These are phyloP conservation scores for Phyllosticta citriasiana DNA, from an alignment of 2,329 filamentous ascomycete species.

Conservation along the genomic window DNA sequence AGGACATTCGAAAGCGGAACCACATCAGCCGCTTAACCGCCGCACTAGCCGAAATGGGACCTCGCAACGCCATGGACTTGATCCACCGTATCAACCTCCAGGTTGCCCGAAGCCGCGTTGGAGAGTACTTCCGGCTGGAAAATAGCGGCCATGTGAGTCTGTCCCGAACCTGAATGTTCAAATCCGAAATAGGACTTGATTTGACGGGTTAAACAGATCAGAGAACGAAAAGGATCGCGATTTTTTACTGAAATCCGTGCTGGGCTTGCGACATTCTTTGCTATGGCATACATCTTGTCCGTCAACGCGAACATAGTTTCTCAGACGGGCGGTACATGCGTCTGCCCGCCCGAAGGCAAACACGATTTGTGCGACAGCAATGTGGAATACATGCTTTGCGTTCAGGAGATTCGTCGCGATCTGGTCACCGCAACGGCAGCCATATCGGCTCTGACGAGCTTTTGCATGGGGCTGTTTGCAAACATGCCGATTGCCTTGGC, in stretches of 20 bases:
- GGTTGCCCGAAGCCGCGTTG: slow-evolving; percentile 25
- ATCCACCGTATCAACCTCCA: slow-evolving; percentile 24
- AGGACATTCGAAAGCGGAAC: background rate
- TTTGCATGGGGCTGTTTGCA: slow-evolving; percentile 73
- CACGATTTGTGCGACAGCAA: slow-evolving; percentile 46
- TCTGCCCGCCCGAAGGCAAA: slow-evolving; percentile 47
- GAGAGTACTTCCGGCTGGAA: slow-evolving; percentile 59
- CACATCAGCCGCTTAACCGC: background rate
- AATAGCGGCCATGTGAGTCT: slow-evolving; percentile 68
- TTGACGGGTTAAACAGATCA: slow-evolving; percentile 37
- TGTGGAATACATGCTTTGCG: slow-evolving; percentile 54
- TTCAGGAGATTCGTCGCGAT: slow-evolving; percentile 58
- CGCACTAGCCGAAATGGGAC: background rate
- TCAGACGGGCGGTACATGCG: slow-evolving; percentile 64
- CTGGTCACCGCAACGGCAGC: slow-evolving; percentile 77
- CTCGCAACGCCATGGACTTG: slow-evolving; percentile 13
- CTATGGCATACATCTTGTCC: slow-evolving; percentile 51
- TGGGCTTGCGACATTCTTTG: slow-evolving; percentile 59
- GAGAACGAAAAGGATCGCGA: slow-evolving; percentile 61
- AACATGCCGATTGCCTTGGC: slow-evolving; percentile 69
- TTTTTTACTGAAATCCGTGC: slow-evolving; percentile 81
- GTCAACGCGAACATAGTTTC: slow-evolving; percentile 61
- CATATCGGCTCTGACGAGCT: slow-evolving; percentile 68
- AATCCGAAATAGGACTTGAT: slow-evolving; percentile 11
- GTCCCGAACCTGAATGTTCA: background rate